Conservation (phyloP, 2,329 filamentous ascomycete species). For the Ilyonectria mors-panacis region DNA sequence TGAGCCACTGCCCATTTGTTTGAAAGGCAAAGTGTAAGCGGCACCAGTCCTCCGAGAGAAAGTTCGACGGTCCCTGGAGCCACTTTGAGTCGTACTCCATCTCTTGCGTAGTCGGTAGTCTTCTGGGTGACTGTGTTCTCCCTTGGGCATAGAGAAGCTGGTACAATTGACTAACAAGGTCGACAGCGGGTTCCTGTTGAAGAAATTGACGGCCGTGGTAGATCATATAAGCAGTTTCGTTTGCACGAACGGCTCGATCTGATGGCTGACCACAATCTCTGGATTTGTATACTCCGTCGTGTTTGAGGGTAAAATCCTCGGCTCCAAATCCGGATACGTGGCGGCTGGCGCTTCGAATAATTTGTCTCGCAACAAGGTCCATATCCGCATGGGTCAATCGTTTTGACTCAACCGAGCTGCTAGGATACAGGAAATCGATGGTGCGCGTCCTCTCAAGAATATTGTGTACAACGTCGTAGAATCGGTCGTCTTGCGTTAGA, state of each 20-base stretch:
- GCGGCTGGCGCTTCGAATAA: constrained; percentile 23
- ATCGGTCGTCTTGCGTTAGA: constrained; percentile 62
- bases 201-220: background rate
- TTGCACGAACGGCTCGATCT: background rate
- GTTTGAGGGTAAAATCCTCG: constrained; percentile 19
- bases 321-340: constrained; percentile 36
- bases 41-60: constrained; percentile 31
- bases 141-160: background rate
- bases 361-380: constrained; percentile 27
- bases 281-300: constrained; percentile 28
- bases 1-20: constrained; percentile 22
- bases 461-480: constrained; percentile 42
- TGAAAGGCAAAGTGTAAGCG: constrained; percentile 32
- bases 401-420: rapidly evolving
- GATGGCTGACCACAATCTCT: constrained; percentile 16
- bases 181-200: rapidly evolving
- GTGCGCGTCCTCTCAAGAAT: background rate
- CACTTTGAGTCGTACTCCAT: constrained; percentile 36
- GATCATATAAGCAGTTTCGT: background rate
- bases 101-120: background rate
- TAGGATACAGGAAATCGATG: constrained; percentile 27
- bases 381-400: background rate
- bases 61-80: constrained; percentile 1
- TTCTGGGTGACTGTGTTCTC: background rate
- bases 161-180: constrained; percentile 20